Base-by-base conservation (phyloP, 2,329 filamentous ascomycete genomes). In the Nemania sp. region DNA sequence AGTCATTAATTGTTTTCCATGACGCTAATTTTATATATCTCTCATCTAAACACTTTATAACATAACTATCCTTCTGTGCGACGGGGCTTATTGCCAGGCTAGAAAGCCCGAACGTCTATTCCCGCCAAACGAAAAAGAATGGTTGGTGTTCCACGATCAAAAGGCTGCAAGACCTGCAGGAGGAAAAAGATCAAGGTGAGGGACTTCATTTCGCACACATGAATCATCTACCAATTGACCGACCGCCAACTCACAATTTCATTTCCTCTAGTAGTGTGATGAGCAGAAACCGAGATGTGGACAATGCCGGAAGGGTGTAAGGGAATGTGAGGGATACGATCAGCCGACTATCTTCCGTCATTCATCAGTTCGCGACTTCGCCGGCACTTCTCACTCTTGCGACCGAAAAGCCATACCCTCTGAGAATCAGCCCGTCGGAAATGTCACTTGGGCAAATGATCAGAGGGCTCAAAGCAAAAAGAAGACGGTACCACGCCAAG, bases 131-230 rank as follows among this genome's bases (percentile, higher is more conserved):
- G 15, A 49, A 8, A 41, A 27, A 51, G 24, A 2, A 73, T 73
- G 72, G 72, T 73, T 20, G 72, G 72, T 7, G 52, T 73, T 35
- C 69, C 71, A 29, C 67, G 71, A 13, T 69, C 71, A 18, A 70
- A 70, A 29, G 71, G 70, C 22, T 73, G 72, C 55, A 66, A 64
- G 51, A 73, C 71, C 20, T 73, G 72, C 49, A 68, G 56, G 59
- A 66, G 43, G 49, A 73, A 66, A 55, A 73, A 73, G 56, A 70
- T 73, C 53, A 73, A 73, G 68, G 72, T 73, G 41, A 47, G 54
- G n/a, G 20, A 13, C 11, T 18, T 38, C 35, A 43, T n/a, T 29
- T 51, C 15, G 1, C 11, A 7, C 26, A 26, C n/a, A 5, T 55
- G 3, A 22, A 41, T 5, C 13, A 26, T 11, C 49, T 26, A n/a